Conservation (phyloP, 2,329 filamentous ascomycete genomes). For the Xylaria sp. region DNA sequence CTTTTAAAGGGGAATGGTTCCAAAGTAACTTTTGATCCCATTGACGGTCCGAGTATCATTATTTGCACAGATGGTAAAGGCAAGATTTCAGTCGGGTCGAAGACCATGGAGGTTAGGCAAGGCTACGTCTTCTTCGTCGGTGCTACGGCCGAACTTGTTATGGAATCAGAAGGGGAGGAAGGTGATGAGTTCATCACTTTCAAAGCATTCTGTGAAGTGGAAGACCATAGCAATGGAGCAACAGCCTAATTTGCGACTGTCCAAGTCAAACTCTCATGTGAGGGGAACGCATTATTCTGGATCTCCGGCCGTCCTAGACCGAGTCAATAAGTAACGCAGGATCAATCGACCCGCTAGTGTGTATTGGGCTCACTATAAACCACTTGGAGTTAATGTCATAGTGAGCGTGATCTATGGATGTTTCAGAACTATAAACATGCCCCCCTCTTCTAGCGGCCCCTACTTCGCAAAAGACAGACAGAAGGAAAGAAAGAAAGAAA, state of each 20-base stretch:
- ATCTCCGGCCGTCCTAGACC: not conserved
- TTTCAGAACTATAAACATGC: not conserved
- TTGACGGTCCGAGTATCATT: slow-evolving; percentile 90
- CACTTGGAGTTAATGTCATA: not conserved
- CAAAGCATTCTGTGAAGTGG: slow-evolving; percentile 92
- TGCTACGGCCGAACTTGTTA: slow-evolving; percentile 82
- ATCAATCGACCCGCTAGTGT: not conserved
- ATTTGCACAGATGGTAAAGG: slow-evolving; percentile 89
- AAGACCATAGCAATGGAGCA: slow-evolving; percentile 56
- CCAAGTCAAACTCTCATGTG: not conserved
- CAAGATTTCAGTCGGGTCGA: slow-evolving; percentile 85
- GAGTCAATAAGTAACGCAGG: too few relatives aligned
- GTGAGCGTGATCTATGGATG: not conserved
- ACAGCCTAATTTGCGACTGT: not conserved
- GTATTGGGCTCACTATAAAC: not conserved
- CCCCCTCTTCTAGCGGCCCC: not conserved
- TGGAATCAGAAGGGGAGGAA: slow-evolving; percentile 72
- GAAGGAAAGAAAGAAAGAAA: not conserved
- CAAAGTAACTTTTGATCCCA: slow-evolving; percentile 87
- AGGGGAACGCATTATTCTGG: not conserved
- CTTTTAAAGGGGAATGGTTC: slow-evolving; percentile 76
- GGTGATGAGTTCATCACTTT: slow-evolving; percentile 85
- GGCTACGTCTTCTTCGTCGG: slow-evolving; percentile 88
- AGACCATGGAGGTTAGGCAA: slow-evolving; percentile 77
- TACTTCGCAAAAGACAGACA: not conserved